Percentiles rank a stretch among this genome's conserved stretches.
These are phyloP conservation scores for Ceratocystis variospora DNA, from an alignment of 2,329 filamentous ascomycete genomes.

Conservation along the genomic window DNA sequence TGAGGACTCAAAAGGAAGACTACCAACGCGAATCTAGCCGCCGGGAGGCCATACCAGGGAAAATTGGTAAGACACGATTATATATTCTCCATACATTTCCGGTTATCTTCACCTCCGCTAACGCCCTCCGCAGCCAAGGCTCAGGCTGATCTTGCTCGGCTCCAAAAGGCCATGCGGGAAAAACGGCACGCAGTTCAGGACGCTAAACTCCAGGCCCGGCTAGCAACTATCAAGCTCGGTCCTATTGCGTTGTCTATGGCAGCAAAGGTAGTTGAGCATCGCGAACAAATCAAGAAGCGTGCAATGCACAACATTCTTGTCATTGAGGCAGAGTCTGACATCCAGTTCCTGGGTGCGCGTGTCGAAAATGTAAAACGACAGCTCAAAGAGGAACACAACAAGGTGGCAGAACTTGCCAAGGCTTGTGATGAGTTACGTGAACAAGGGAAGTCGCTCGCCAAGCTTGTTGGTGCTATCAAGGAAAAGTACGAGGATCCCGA, in stretches of 20 bases:
- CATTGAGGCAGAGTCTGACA: constrained; percentile 74
- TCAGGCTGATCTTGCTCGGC: not conserved
- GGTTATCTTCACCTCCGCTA: not conserved
- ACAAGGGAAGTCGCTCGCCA: constrained; percentile 27
- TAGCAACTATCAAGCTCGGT: constrained; percentile 9
- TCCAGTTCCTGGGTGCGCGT: constrained; percentile 51
- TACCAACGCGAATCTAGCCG: constrained; percentile 52
- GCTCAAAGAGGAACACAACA: constrained; percentile 35
- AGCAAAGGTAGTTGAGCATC: constrained; percentile 11
- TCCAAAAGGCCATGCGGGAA: constrained; percentile 34
- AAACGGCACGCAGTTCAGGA: constrained; percentile 47
- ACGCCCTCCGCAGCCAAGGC: not conserved
- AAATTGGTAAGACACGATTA: constrained; percentile 43
- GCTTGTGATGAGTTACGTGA: constrained; percentile 28
- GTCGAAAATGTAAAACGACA: constrained; percentile 45
- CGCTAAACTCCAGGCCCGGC: constrained; percentile 6
- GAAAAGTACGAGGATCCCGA: constrained; percentile 29
- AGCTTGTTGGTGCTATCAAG: constrained; percentile 20
- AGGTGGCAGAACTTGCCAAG: constrained; percentile 29
- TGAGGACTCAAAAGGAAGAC: constrained; percentile 50
- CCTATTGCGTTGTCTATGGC: constrained; percentile 3
- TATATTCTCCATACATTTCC: not conserved
- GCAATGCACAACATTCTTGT: constrained; percentile 42
- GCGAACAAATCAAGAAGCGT: constrained; percentile 11
- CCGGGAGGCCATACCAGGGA: constrained; percentile 55